phyloP scores from a whole-genome alignment of 768 basidiomycete genomes.

The Tulasnella sp. region DNA sequence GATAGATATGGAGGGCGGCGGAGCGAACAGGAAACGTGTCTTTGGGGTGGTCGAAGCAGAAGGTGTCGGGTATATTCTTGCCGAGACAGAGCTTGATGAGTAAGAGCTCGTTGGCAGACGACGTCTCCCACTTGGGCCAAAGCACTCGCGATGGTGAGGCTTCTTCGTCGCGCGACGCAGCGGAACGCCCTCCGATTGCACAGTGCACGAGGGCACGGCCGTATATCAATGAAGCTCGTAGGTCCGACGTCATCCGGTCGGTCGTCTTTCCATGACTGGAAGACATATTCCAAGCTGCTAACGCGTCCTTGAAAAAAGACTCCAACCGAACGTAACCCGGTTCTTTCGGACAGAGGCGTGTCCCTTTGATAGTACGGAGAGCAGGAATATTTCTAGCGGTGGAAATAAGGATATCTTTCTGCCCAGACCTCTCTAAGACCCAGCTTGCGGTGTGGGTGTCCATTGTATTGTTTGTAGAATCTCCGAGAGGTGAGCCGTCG shows the following conservation, averaged over 20 bases:
- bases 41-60: not conserved
- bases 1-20: not conserved
- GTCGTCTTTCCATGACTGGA: not conserved
- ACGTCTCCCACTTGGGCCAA: not conserved
- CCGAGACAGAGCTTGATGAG: not conserved
- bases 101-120: not conserved
- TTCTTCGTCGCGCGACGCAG: not conserved
- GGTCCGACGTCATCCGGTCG: not conserved
- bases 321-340: not conserved
- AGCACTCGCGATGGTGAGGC: not conserved
- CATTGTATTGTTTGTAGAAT: too few species aligned
- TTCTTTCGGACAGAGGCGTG: not conserved
- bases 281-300: not conserved
- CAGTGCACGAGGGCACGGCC: not conserved
- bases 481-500: too few species aligned
- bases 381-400: conserved; percentile 2
- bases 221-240: not conserved
- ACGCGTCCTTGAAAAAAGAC: not conserved
- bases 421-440: not conserved
- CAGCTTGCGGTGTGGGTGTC: not conserved
- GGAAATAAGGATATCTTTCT: not conserved
- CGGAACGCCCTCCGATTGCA: too few species aligned
- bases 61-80: not conserved
- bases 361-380: not conserved
- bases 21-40: not conserved